Evolutionary conservation across 2,329 filamentous ascomycete genomes (phyloP), one percentile per base, ranked within the genome.

Genomic region (Fusarium mundagurra): DNA sequence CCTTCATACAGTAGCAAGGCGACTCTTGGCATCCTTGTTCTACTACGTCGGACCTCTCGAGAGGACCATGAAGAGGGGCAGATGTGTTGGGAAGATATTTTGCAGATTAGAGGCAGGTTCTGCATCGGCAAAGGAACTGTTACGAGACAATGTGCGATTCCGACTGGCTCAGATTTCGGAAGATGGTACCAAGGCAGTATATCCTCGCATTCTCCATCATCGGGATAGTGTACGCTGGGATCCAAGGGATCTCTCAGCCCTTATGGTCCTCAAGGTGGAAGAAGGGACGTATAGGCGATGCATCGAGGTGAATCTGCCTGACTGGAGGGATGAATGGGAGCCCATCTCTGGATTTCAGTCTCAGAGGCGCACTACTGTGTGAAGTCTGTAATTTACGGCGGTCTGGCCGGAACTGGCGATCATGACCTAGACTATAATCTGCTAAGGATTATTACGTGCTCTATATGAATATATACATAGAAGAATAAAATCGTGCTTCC

Each of bases 1-100:
- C 17, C 20, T 72, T 16, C 18, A 44, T 1, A 18, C 20, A 17
- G 64, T 73, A 14, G 43, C 71, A 3, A 73, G 24, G 6, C 61
- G 64, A 4, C 68, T 73, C 9, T 11, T 64, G 1, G 58, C 61
- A 11, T 60, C 64, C 5, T 3, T 73, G 2, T 73, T 72, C 36
- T 73, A 69, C 53, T 73, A 51, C 29, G 55, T 64, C 12, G 57
- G 57, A 1, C 33, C 57, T 12, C 44, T 60, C 0, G 24, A 60
- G 27, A n/a, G 11, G 5, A 60, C 57, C 8, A 39, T 60, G 57
- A 13, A 20, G 3, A 34, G 12, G 5, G 57, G 43, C 0, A 51
- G 2, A 17, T n/a, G 0, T 3, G 12, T 8, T 8, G 43, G 57
- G 10, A 51, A 8, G 2, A 24, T 60, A 20, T 51, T 60, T 18